Base-by-base conservation (phyloP, 1,139 yeast species). In the Taiozyma sp. region DNA sequence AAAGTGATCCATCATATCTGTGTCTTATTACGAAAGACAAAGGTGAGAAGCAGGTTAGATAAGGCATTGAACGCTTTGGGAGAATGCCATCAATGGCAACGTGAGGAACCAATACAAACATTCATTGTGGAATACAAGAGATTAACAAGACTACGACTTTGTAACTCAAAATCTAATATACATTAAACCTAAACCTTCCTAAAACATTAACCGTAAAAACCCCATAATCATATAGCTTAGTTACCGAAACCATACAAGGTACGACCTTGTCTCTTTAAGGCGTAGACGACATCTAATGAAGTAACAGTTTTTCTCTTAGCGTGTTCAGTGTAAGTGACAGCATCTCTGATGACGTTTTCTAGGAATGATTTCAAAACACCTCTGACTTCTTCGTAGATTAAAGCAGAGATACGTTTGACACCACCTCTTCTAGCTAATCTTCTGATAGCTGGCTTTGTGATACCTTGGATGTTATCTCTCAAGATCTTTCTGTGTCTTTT, bases 351-450 rank as follows among this genome's bases (percentile, higher is more conserved):
- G 67, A 92, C 97, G 71, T 88, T 86, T 79, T 91, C 97, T 71
- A 93, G 83, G 87, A 92, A 93, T 57, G 96, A 81, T 80, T 91
- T 91, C 66, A 92, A 83, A 66, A 92, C 97, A 64, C 87, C 92
- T 80, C 98, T 90, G 69, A 93, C 96, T 82, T 92, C 97, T 79
- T 92, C 98, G 81, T 92, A 92, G 75, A 93, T 92, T 73, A 91
- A 82, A 72, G 97, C 98, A 62, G 98, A 92, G 70, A 93, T 92
- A 87, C 98, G 96, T 87, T 92, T 92, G 72, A 92, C 98, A 89
- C 98, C 98, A 80, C 98, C 98, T 89, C 98, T 91, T 86, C 98
- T 92, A 57, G 98, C 98, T 70, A 92, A 86, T 87, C 98, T 92
- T 82, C 98, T 91, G 73, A 92, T 92, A 70, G 98, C 98, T 73